A percentile compares a stretch with the other conserved stretches of the same genome.
Evolutionary conservation across 2,329 filamentous ascomycete genomes (phyloP).

Genomic region (Epichloe glyceriae): DNA sequence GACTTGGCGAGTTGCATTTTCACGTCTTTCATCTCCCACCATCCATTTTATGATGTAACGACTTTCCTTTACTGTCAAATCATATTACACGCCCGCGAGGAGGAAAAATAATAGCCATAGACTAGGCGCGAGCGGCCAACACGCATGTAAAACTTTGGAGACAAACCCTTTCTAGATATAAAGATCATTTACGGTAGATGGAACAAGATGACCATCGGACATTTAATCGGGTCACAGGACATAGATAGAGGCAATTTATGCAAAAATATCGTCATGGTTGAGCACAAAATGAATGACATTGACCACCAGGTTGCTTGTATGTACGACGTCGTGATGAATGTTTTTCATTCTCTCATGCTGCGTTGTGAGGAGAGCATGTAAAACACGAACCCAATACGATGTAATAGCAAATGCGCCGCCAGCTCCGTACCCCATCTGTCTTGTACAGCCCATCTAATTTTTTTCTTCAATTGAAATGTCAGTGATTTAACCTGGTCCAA

Average conservation of each 20-base stretch:
- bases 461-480: background rate
- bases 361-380: too few relatives aligned
- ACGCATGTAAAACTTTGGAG: background rate
- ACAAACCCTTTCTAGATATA: background rate
- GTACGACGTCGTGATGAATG: too few relatives aligned
- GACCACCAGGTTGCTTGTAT: background rate
- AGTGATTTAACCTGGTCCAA: conserved; percentile 40
- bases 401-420: background rate
- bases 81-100: conserved; percentile 25
- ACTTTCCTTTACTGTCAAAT: conserved; percentile 1
- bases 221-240: background rate
- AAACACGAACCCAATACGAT: background rate
- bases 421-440: background rate
- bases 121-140: background rate
- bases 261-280: background rate
- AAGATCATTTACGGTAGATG: background rate
- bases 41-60: background rate
- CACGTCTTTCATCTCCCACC: background rate
- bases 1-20: background rate
- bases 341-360: too few relatives aligned
- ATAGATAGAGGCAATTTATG: too few relatives aligned
- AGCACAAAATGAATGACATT: background rate
- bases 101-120: background rate
- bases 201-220: background rate
- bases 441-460: background rate